These are phyloP conservation scores for Chaetoscypha palmicola DNA, from an alignment of 2,329 filamentous ascomycete genomes.

Conservation along the genomic window DNA sequence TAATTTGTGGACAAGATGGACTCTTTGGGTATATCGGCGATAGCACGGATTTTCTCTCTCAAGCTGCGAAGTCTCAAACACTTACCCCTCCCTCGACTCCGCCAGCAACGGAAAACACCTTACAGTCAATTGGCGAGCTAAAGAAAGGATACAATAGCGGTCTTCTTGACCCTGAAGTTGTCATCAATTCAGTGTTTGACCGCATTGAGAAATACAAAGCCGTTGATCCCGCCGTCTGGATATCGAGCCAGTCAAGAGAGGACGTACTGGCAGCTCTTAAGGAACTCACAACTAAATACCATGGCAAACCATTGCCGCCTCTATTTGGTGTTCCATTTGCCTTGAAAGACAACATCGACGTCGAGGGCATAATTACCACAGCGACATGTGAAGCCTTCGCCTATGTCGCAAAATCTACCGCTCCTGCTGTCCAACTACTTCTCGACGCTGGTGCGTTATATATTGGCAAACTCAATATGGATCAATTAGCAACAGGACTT, in stretches of 20 bases:
- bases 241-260: conserved; percentile 35
- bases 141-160: conserved; percentile 38
- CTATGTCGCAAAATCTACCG: conserved; percentile 40
- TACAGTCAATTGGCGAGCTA: conserved; percentile 34
- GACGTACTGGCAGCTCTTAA: conserved; percentile 36
- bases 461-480: conserved; percentile 52
- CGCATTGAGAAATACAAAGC: conserved; percentile 42
- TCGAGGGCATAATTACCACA: conserved; percentile 44
- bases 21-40: conserved; percentile 42
- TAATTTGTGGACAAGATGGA: conserved; percentile 43
- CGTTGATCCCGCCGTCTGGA: conserved; percentile 46
- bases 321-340: conserved; percentile 51
- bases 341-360: conserved; percentile 50
- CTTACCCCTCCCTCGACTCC: conserved; percentile 23
- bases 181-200: conserved; percentile 39
- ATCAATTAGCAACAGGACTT: conserved; percentile 56
- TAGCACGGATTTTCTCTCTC: conserved; percentile 35
- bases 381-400: conserved; percentile 43
- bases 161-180: conserved; percentile 35
- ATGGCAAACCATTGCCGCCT: conserved; percentile 39
- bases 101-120: conserved; percentile 14
- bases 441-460: conserved; percentile 46
- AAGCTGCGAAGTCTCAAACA: conserved; percentile 19
- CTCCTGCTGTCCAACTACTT: conserved; percentile 40
- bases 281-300: conserved; percentile 35